Evolutionary conservation across 1,284 basidiomycete genomes (phyloP), one percentile per base, ranked within the genome.

Genomic region (Naganishia cerealis): DNA sequence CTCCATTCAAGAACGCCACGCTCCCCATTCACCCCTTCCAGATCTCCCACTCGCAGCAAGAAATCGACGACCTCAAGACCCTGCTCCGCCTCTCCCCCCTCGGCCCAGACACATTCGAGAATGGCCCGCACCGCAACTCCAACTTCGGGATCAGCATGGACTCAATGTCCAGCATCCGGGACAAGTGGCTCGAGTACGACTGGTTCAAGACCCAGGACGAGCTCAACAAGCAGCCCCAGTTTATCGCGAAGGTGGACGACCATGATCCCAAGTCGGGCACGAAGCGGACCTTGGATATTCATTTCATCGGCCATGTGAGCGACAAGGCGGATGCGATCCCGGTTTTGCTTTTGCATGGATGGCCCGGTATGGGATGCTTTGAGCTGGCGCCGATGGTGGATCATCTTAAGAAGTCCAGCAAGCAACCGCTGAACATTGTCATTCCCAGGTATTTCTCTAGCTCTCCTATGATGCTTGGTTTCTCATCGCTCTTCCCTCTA

Each of bases 281-380:
- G 16, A 8, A 36, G 66, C 57, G 13, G 7, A 26, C 36, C 2
- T 71, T 72, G 57, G 69, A 72, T 16, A 72, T 78, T 6, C 76
- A 79, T 55, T 81, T 80, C 53, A 70, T 75, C n/a, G 77, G 71
- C 0, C 66, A 78, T 1, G 77, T 74, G 68, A 75, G 73, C 24
- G 29, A 70, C 33, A 70, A 73, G 43, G 55, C 66, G 21, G 72
- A 77, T 53, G 77, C 78, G 3, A 66, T 75, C 7, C 77, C 79
- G 7, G 57, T 81, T 10, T 66, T 79, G 26, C 68, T 80, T 62
- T 71, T 73, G 21, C 79, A 81, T 62, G 79, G 79, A 18, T 81
- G 79, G 79, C 79, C 79, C 10, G 77, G 79, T 18, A 71, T 63
- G 61, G 61, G 67, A 24, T 72, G 76, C 43, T 72, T 76, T 68